A percentile compares a stretch with the other conserved stretches of the same genome.
phyloP scores from a whole-genome alignment of 2,329 filamentous ascomycete genomes.

The Calonectria pseudoreteaudii region DNA sequence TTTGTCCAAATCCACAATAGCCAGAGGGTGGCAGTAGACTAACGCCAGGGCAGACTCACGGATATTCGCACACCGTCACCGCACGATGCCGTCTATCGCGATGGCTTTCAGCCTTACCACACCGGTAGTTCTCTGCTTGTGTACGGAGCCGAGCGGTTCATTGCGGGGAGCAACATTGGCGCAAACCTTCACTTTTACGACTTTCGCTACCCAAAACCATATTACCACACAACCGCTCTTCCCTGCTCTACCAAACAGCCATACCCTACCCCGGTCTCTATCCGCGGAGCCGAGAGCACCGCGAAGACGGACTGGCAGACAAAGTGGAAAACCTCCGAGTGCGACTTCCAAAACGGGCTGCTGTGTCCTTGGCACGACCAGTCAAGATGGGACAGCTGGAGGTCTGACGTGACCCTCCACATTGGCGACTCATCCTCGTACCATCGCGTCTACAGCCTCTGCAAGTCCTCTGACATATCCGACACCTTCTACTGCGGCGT shows the following conservation, averaged over 20 bases:
- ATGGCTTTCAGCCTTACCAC: slow-evolving; percentile 62
- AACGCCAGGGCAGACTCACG: slow-evolving; percentile 50
- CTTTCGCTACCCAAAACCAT: slow-evolving; percentile 62
- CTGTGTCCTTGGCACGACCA: slow-evolving; percentile 62
- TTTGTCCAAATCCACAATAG: slow-evolving; percentile 25
- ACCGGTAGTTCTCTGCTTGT: slow-evolving; percentile 60
- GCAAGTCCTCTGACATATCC: slow-evolving; percentile 59
- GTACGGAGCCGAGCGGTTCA: slow-evolving; percentile 63
- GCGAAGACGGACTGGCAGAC: slow-evolving; percentile 17
- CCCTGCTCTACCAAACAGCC: slow-evolving; percentile 56
- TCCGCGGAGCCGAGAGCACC: slow-evolving; percentile 13
- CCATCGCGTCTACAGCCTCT: slow-evolving; percentile 58
- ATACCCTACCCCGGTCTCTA: slow-evolving; percentile 39
- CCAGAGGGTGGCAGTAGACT: not conserved
- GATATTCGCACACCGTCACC: slow-evolving; percentile 62
- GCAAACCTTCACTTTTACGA: slow-evolving; percentile 64
- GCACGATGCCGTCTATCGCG: slow-evolving; percentile 62
- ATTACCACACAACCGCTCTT: slow-evolving; percentile 61
- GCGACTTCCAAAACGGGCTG: slow-evolving; percentile 48
- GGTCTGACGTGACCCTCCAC: slow-evolving; percentile 62
- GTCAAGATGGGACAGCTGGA: slow-evolving; percentile 56
- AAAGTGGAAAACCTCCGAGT: slow-evolving; percentile 38
- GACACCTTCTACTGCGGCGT: slow-evolving; percentile 63
- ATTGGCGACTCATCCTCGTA: slow-evolving; percentile 48
- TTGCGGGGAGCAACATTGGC: slow-evolving; percentile 59